Evolutionary conservation across 495 filamentous ascomycete species (phyloP), one percentile per base, ranked within the genome.

Genomic region (Monascus purpureus): DNA sequence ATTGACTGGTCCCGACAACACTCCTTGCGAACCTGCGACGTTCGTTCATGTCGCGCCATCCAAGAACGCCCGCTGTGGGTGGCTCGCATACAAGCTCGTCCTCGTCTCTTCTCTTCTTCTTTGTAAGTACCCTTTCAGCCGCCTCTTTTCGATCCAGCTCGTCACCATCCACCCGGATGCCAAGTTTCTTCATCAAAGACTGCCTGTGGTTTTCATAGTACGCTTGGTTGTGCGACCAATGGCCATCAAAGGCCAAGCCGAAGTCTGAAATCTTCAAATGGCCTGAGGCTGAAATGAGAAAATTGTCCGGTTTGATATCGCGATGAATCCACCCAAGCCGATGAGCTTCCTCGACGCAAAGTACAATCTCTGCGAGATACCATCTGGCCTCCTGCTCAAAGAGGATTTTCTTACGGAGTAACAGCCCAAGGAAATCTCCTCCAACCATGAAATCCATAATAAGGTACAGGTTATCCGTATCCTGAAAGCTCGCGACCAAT

Each of bases 391-490:
- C 73, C 5, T 67, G 60, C 51, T 96, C 88, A 32, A 69, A 70
- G 6, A 96, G 68, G 2, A 78, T 70, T 34, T 82, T 77, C 46
- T 85, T 79, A 16, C 86, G 76, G 39, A 93, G 80, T 7, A 96
- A 54, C 4, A 93, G 58, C 1, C 81, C 80, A 2, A 96, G 65
- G 41, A 96, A 94, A 47, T 96, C 88, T 2, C 88, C 88, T 11
- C 88, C 88, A 5, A 92, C 76, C 82, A 93, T 92, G 47, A 93
- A 96, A 36, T 96, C 86, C 85, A 94, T 94, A 35, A 93, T 79
- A 8, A 96, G 72, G 46, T 94, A 94, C 16, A 96, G 61, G 43
- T 83, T 80, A 12, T 68, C 67, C 20, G 65, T 59, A 51, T 96
- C 88, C 49, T 96, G 83, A 45, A 96, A 93, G 43, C 82, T 88